Base-by-base conservation (phyloP, 306 rosid genomes). In the Medicago arabica region DNA sequence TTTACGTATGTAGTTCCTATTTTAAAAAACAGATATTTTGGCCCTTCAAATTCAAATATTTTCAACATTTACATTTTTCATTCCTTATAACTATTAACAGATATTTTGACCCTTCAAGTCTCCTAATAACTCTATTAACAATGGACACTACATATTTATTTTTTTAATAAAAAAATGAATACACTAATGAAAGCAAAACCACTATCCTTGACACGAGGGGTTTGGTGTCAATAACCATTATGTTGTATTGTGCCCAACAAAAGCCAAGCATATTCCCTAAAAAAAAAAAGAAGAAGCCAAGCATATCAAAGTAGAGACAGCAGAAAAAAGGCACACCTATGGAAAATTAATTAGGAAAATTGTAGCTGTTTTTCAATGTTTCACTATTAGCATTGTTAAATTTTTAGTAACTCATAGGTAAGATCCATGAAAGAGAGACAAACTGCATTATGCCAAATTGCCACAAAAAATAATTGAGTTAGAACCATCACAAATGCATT, bases 121-220 rank as follows among this genome's bases (percentile, higher is more conserved):
- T 25, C 28, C 28, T 25, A 25, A 25, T 25, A 25, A 25, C 28
- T 25, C 28, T 25, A 25, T 25, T 25, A 25, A 25, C 28, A 25
- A 2, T 25, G 28, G 28, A 25, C 28, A 25, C 28, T 25, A 25
- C 28, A 25, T 25, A n/a, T n/a, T n/a, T 25, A 25, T 25, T 25
- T 25, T 25, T 25, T 25, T 25, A 25, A 25, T 25, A 31, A 31
- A 31, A 31, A 31, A 31, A 31, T 31, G 5, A 31, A 31, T 5
- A 58, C 4, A 59, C 15, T 36, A 67, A 72, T 80, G 70, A 72
- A 73, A 62, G 77, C 38, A 62, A 76, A 77, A 34, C 67, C 73
- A 63, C 82, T 76, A 72, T 80, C 80, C 16, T 78, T 77, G 80
- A 81, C 83, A 73, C 80, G 79, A 76, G 84, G 76, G 72, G 80